These are phyloP conservation scores for Salix caprea DNA, from an alignment of 345 rosid species.

Conservation along the genomic window DNA sequence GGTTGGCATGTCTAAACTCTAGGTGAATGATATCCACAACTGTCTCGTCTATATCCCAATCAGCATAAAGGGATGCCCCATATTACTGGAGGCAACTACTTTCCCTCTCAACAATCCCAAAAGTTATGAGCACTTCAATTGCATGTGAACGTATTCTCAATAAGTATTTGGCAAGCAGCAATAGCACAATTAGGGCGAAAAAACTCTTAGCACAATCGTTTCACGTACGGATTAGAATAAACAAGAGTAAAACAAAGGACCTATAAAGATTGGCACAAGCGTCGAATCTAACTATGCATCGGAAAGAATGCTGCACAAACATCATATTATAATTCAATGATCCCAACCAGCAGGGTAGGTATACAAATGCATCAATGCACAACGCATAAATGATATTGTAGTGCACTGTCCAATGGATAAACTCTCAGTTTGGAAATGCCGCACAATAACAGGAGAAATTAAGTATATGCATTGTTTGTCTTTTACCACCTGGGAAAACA, in stretches of 20 bases:
- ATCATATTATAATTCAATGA: background rate
- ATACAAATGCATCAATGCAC: conserved; percentile 20
- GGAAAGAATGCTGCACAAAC: background rate
- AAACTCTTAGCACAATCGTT: background rate
- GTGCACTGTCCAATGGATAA: no score
- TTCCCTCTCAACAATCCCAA: background rate
- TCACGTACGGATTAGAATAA: background rate
- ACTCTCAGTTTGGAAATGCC: no score
- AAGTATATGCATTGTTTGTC: no score
- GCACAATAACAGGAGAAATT: no score
- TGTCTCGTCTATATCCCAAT: background rate
- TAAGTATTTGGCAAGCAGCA: background rate
- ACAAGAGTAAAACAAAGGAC: background rate
- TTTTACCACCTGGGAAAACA: no score
- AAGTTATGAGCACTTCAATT: background rate
- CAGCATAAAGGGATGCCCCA: background rate
- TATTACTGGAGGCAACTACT: background rate
- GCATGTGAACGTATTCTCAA: background rate
- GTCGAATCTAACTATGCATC: background rate
- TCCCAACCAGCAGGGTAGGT: conserved; percentile 14
- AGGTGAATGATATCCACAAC: background rate
- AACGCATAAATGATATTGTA: background rate
- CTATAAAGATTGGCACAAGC: background rate
- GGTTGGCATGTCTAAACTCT: background rate
- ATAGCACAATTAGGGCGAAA: background rate